Conservation (phyloP, 371 early-diverging fungal genomes). For the Ordospora pajunii region DNA sequence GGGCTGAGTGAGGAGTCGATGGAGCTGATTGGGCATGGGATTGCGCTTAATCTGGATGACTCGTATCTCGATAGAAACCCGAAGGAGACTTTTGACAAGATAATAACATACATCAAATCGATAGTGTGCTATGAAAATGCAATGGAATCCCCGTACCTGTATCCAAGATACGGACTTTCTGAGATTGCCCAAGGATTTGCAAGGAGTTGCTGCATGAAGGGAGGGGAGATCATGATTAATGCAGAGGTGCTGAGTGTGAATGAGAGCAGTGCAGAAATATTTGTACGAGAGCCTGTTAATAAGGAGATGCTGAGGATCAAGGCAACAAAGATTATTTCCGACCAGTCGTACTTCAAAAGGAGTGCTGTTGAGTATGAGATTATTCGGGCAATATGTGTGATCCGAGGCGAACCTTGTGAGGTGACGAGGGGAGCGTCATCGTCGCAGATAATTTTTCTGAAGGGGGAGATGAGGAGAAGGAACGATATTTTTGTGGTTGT, state of each 20-base stretch:
- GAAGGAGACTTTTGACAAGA: constrained; percentile 77
- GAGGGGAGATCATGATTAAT: constrained; percentile 55
- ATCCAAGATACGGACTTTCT: constrained; percentile 94
- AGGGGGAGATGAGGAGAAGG: constrained; percentile 23
- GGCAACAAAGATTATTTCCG: constrained; percentile 40
- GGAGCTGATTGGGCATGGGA: constrained; percentile 94
- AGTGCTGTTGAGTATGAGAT: constrained; percentile 10
- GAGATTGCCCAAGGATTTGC: constrained; percentile 98
- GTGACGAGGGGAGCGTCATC: constrained; percentile 22
- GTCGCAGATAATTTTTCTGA: constrained; percentile 48
- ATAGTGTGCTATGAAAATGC: constrained; percentile 74
- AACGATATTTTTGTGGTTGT: constrained; percentile 61
- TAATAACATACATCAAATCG: constrained; percentile 81
- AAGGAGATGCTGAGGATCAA: constrained; percentile 14
- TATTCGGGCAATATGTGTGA: constrained; percentile 25
- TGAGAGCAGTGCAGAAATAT: neutral
- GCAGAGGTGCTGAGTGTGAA: constrained; percentile 33
- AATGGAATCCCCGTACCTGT: constrained; percentile 89
- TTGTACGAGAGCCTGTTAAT: constrained; percentile 11
- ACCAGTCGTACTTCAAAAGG: constrained; percentile 26
- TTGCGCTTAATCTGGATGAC: constrained; percentile 90
- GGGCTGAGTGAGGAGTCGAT: constrained; percentile 78
- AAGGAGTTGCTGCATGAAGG: constrained; percentile 64
- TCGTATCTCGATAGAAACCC: constrained; percentile 75
- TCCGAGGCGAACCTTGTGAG: constrained; percentile 1